Evolutionary conservation across 768 basidiomycete species (phyloP), one percentile per base, ranked within the genome.

Genomic region (Boletus pseudopeckii): DNA sequence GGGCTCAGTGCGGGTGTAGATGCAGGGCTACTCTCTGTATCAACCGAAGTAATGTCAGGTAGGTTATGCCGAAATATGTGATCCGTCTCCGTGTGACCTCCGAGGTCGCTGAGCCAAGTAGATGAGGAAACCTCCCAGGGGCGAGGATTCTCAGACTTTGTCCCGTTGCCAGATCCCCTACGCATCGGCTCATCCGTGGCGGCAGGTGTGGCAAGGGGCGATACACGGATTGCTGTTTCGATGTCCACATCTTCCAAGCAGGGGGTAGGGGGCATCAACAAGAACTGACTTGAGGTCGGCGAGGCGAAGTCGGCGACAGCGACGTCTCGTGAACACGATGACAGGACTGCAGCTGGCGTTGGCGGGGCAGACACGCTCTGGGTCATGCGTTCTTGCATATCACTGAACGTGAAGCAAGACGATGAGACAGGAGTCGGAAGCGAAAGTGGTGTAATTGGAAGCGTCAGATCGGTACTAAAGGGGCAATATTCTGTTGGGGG

Each of bases 401-500:
- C 58, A 26, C 50, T 57, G 41, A 59, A 64, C 13, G 55, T 61
- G 32, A 70, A 67, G 47, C 68, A 68, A 1, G 66, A 70, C 10
- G 63, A 68, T 0, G 63, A 58, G 44, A 69, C 39, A 9, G 66
- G 58, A 22, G 63, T 59, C 28, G 61, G 56, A 53, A 71, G 63
- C 45, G 61, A 58, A 38, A 53, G 59, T 10, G 68, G 64, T 8
- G 66, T 64, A 17, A 63, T 59, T 40, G 69, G 69, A 54, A 68
- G 59, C 5, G 60, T 65, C n/a, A 71, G 56, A 42, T 71, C 61
- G 17, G 66, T 68, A 37, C 65, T 62, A 51, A 68, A 69, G n/a
- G 68, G 68, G 54, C 65, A 71, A 48, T 69, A 69, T 55, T 71
- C 69, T 30, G 70, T 62, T 15, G 68, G 66, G 14, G 70, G 70